Evolutionary conservation across 306 rosid species (phyloP), one percentile per base, ranked within the genome.

Genomic region (Dalbergia cultrata): DNA sequence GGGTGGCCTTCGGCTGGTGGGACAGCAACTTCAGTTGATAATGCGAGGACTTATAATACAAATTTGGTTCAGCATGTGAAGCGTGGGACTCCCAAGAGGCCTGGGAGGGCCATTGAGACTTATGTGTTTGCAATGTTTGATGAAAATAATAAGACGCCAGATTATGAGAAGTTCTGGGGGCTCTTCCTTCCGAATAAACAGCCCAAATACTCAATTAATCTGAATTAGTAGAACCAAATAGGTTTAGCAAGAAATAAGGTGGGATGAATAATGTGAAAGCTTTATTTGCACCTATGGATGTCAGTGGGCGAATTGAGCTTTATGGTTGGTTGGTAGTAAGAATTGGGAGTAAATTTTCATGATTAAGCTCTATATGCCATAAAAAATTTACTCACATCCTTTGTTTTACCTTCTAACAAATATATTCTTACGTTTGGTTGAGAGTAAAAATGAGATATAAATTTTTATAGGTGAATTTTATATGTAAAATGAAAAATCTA

Each of bases 1-100:
- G 92, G 92, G 8, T 90, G 92, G 90, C 92, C 94, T 14, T 81
- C 92, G 0, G 72, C 72, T 10, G 86, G 86, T 7, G 89, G 92
- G 17, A 63, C n/a, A 0, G 85, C 67, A 13, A 77, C 95, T 59
- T 57, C 84, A 5, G 58, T 37, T 10, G 86, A 80, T 1, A 83
- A 83, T 79, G 92, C 89, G 11, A 67, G 75, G 58, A 83, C 84
- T 54, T 88, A 87, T 18, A 83, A 85, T 13, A 79, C 74, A 4
- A 85, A 84, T 3, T 58, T 90, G 75, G 68, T 86, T 35, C n/a
- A 70, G 3, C 89, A 86, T 69, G 87, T 86, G 18, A 79, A 66
- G 79, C 52, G 53, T 11, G 89, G 89, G 58, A 88, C 86, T 8
- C 91, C 88, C 10, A 83, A 83, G 85, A 83, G 39, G 74, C 83